These are phyloP conservation scores for Boletus eberwhitei DNA, from an alignment of 768 basidiomycete species.

Conservation along the genomic window DNA sequence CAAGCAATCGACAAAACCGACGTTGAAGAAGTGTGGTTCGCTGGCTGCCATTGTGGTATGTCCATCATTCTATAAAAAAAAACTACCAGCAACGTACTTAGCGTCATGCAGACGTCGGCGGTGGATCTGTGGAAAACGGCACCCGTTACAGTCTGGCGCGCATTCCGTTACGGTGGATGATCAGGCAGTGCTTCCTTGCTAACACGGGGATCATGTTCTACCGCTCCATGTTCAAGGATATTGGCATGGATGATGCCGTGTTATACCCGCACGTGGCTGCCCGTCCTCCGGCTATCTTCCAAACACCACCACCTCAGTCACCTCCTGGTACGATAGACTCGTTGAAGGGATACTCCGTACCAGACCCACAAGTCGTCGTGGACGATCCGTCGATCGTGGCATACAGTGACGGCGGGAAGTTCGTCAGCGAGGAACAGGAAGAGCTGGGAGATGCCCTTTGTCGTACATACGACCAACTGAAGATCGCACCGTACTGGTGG, in stretches of 20 bases:
- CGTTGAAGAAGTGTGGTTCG: conserved; percentile 78
- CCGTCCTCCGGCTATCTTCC: conserved; percentile 39
- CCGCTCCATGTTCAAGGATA: conserved; percentile 36
- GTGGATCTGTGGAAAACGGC: conserved; percentile 61
- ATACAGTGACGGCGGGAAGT: conserved; percentile 16
- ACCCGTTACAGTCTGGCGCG: conserved; percentile 59
- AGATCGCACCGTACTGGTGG: conserved; percentile 56
- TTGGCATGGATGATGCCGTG: conserved; percentile 46
- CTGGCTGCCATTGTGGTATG: conserved; percentile 70
- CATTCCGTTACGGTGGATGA: conserved; percentile 76
- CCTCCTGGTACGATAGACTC: conserved; percentile 11
- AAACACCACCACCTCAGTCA: conserved; percentile 17
- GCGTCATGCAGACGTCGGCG: conserved; percentile 61
- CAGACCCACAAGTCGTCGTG: conserved; percentile 16
- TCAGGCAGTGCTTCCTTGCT: conserved; percentile 59
- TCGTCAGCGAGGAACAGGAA: conserved; percentile 55
- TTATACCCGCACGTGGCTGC: conserved; percentile 43
- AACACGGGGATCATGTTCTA: conserved; percentile 60
- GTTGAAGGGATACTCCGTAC: conserved; percentile 3
- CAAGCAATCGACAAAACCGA: conserved; percentile 43
- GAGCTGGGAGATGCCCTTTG: conserved; percentile 57
- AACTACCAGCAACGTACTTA: not conserved
- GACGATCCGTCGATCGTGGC: conserved; percentile 15
- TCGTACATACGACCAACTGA: conserved; percentile 55
- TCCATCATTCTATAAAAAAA: not conserved